Base-by-base conservation (phyloP, 169 alveolate species). In the Neospora caninum region DNA sequence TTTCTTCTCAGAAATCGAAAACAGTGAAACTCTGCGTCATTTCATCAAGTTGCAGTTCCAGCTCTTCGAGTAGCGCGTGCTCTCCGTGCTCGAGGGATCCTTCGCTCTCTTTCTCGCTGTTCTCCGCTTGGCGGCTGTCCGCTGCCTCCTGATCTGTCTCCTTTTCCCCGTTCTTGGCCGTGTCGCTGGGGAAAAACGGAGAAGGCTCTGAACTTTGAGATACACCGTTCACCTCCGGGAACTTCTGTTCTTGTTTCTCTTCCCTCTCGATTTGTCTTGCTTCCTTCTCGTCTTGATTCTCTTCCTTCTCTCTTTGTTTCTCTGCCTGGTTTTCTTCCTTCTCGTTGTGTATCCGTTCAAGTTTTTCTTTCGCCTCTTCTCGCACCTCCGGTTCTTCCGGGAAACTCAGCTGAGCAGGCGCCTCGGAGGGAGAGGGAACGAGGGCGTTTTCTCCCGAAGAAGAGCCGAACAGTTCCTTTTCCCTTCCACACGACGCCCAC, bases 21-120 rank as follows among this genome's bases (percentile, higher is more conserved):
- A 82, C 53, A 1, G n/a, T 18, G 36, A 82, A 82, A 49, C 39
- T 82, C 25, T 82, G 89, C 41, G 89, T 42, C 22, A 42, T 39
- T 36, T 82, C 89, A 4, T 82, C 89, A 67, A 82, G 34, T 36
- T 82, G 89, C 38, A 39, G 89, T 67, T 82, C 54, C 64, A 82
- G 54, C 38, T 82, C 67, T 41, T 82, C 89, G 6, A 82, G 67
- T 0, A 82, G 34, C 34, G 13, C 89, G 4, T 29, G 34, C 41
- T 38, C 67, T 13, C 89, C 25, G 34, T 49, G 20, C 2, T 38
- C 89, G n/a, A 42, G 36, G 16, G 43, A 13, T 36, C 25, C 69
- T 29, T 82, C 89, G 18, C 41, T 39, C 38, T 41, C 53, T 41
- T 18, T 13, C 64, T 82, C 58, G 10, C 36, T 20, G 27, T 80